These are phyloP conservation scores for Pseudocercospora fijiensis DNA, from an alignment of 2,329 filamentous ascomycete genomes.

Conservation along the genomic window DNA sequence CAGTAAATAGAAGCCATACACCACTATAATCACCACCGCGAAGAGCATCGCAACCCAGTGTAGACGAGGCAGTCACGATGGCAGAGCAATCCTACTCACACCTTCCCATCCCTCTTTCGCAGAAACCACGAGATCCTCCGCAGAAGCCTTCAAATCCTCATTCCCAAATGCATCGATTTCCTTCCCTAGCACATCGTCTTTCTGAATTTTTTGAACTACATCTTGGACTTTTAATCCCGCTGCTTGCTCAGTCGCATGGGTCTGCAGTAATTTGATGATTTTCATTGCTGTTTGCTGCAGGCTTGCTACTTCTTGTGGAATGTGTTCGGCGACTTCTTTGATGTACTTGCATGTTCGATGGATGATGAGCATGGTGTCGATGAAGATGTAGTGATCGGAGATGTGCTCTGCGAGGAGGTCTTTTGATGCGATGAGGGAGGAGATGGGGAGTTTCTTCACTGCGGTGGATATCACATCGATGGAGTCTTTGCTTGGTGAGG, in stretches of 20 bases:
- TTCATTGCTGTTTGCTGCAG: conserved; percentile 26
- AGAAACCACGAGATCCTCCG: conserved; percentile 23
- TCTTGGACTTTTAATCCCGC: conserved; percentile 15
- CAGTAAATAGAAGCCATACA: not conserved
- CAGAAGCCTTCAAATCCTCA: conserved; percentile 24
- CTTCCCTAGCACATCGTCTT: conserved; percentile 14
- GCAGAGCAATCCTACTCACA: conserved; percentile 24
- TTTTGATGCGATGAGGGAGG: conserved; percentile 12
- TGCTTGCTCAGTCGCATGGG: conserved; percentile 27
- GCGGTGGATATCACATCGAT: conserved; percentile 20
- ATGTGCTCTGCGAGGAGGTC: conserved; percentile 23
- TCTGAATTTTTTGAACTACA: conserved; percentile 18
- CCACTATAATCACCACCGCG: not conserved
- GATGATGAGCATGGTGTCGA: conserved; percentile 31
- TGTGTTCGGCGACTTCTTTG: conserved; percentile 15
- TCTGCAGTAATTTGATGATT: conserved; percentile 27
- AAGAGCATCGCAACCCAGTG: not conserved
- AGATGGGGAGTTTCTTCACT: conserved; percentile 19
- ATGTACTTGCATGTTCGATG: conserved; percentile 23
- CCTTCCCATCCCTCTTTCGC: conserved; percentile 36
- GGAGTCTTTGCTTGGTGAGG: conserved; percentile 12
- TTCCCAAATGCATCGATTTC: conserved; percentile 20
- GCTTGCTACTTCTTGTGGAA: conserved; percentile 12
- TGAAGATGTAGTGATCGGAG: conserved; percentile 28
- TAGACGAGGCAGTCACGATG: not conserved